These are phyloP conservation scores for Globisporangium rhizosaccharum DNA, from an alignment of 352 stramenopile genomes.

Conservation along the genomic window DNA sequence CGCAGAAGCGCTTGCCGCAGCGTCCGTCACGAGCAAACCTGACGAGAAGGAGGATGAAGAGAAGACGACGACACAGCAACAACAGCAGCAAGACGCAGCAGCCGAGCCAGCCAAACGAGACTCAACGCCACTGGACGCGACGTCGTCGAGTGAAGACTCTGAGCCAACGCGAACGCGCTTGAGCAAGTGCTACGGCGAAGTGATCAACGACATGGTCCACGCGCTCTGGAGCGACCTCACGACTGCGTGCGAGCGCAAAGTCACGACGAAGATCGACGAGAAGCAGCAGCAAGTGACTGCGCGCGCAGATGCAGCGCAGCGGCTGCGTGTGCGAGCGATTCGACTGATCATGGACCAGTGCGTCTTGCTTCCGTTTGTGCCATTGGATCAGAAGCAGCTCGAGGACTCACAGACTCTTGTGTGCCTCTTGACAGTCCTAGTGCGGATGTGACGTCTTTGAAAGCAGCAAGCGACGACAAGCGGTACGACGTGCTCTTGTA, in stretches of 20 bases:
- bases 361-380: slow-evolving; percentile 10
- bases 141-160: too few relatives aligned
- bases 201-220: slow-evolving; percentile 67
- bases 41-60: background rate
- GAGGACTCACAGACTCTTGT: background rate
- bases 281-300: slow-evolving; percentile 67
- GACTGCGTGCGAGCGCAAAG: slow-evolving; percentile 41
- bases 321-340: slow-evolving; percentile 52
- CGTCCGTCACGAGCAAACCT: background rate
- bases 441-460: slow-evolving; percentile 42
- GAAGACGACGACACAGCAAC: background rate
- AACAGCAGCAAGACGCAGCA: background rate
- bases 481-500: slow-evolving; percentile 74
- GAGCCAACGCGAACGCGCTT: too few relatives aligned
- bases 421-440: slow-evolving; percentile 22
- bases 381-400: background rate
- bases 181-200: slow-evolving; percentile 58
- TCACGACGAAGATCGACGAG: slow-evolving; percentile 72
- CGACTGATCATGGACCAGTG: slow-evolving; percentile 60
- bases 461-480: slow-evolving; percentile 21
- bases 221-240: slow-evolving; percentile 56
- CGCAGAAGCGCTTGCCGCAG: slow-evolving; percentile 4
- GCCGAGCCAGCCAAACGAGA: background rate
- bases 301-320: slow-evolving; percentile 53
- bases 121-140: background rate